phyloP scores from a whole-genome alignment of 208 protist genomes.

The Lotmaria passim region DNA sequence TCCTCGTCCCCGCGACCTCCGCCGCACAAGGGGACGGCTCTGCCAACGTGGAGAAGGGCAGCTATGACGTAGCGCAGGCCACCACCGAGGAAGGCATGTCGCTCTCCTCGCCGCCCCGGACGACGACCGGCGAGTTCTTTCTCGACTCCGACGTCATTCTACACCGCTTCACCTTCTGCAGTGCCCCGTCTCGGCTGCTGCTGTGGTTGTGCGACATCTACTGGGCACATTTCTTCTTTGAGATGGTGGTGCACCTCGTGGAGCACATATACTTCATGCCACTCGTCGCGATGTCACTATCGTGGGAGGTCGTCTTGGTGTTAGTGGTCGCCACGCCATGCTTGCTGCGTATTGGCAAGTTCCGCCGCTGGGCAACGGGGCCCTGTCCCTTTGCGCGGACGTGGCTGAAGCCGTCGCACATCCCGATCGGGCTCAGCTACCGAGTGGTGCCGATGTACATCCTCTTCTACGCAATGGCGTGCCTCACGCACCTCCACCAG shows the following conservation, averaged over 20 bases:
- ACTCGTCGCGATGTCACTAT: conserved; percentile 76
- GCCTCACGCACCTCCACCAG: conserved; percentile 69
- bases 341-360: conserved; percentile 48
- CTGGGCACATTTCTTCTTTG: conserved; percentile 69
- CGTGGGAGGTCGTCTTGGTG: conserved; percentile 61
- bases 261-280: conserved; percentile 88
- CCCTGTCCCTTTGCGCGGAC: conserved; percentile 42
- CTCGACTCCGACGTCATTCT: conserved; percentile 51
- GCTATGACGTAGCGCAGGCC: neutral
- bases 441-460: conserved; percentile 74
- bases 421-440: conserved; percentile 36
- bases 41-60: neutral
- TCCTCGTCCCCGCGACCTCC: neutral
- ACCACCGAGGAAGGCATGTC: neutral
- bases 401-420: conserved; percentile 41
- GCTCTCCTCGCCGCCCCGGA: conserved; percentile 15
- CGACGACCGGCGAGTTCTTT: conserved; percentile 47
- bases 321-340: conserved; percentile 48
- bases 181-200: conserved; percentile 44
- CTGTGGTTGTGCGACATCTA: conserved; percentile 82
- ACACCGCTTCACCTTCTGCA: conserved; percentile 71
- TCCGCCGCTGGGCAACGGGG: conserved; percentile 55
- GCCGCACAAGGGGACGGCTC: neutral
- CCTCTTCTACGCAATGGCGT: conserved; percentile 60
- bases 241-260: conserved; percentile 63